phyloP scores from a whole-genome alignment of 148 eudicot species.

The Camellia sinensis region DNA sequence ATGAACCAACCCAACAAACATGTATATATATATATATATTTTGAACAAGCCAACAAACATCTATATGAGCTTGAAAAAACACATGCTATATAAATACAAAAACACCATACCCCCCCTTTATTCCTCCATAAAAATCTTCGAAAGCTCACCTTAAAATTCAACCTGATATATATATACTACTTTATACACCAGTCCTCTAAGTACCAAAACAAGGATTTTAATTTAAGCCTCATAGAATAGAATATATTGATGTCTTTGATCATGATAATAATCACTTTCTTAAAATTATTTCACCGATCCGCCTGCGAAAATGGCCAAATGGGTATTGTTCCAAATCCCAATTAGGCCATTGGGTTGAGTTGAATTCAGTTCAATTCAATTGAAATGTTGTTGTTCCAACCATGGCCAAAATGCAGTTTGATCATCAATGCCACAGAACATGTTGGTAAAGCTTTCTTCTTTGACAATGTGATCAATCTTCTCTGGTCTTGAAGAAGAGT shows the following conservation, averaged over 20 bases:
- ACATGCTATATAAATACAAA: neutral
- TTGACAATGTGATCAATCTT: slow-evolving; percentile 46
- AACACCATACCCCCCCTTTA: slow-evolving; percentile 7
- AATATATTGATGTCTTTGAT: too few relatives aligned
- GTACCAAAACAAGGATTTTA: slow-evolving; percentile 19
- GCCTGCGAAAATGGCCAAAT: too few relatives aligned
- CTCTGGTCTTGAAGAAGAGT: slow-evolving; percentile 45
- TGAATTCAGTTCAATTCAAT: slow-evolving; percentile 24
- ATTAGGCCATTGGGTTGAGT: neutral
- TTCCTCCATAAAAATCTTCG: slow-evolving; percentile 15
- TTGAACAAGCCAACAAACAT: neutral
- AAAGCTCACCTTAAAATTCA: slow-evolving; percentile 22
- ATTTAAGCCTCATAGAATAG: slow-evolving; percentile 6
- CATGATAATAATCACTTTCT: too few relatives aligned
- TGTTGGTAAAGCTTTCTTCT: slow-evolving; percentile 72
- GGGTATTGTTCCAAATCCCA: too few relatives aligned
- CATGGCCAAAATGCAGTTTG: slow-evolving; percentile 88
- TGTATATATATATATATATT: neutral
- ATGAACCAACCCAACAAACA: neutral
- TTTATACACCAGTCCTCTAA: slow-evolving; percentile 32
- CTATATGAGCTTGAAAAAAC: slow-evolving; percentile 4
- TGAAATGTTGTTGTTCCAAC: slow-evolving; percentile 81
- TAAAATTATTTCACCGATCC: too few relatives aligned
- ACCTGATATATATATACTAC: slow-evolving; percentile 35
- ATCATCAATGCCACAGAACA: slow-evolving; percentile 82